Evolutionary conservation across 139 green algal genomes (phyloP).

Genomic region (Chlorella sp.): DNA sequence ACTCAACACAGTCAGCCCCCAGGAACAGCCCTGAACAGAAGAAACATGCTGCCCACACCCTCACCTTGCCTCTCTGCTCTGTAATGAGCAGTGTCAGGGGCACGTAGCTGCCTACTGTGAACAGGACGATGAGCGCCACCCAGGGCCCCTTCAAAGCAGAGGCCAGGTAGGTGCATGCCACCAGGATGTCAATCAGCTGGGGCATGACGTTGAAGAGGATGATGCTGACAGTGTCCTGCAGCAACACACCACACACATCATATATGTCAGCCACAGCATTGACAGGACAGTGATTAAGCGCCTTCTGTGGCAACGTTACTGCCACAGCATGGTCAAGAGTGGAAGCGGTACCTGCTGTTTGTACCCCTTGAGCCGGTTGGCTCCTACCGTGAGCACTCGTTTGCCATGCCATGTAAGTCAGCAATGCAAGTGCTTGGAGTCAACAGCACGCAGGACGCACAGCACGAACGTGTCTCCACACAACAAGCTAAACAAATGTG

Average conservation of each 20-base stretch:
- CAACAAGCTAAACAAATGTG: too few species aligned
- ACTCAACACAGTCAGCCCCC: too few species aligned
- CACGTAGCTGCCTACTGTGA: slow-evolving; percentile 72
- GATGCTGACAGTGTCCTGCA: slow-evolving; percentile 55
- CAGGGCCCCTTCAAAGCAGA: slow-evolving; percentile 38
- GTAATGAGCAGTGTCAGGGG: slow-evolving; percentile 72
- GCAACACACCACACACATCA: neutral
- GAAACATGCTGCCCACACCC: too few species aligned
- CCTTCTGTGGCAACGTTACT: neutral
- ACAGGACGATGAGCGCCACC: slow-evolving; percentile 65
- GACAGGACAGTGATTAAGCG: neutral
- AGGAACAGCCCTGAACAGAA: too few species aligned
- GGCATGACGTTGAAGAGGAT: slow-evolving; percentile 73
- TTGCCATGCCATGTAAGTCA: neutral
- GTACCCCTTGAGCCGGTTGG: neutral
- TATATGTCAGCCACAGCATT: too few species aligned
- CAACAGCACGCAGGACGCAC: neutral
- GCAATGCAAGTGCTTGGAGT: neutral
- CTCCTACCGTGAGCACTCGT: neutral
- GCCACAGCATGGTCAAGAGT: neutral
- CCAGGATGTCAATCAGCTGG: slow-evolving; percentile 59
- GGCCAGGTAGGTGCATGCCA: slow-evolving; percentile 51
- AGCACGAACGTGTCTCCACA: neutral
- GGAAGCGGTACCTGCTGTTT: neutral
- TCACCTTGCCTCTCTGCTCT: slow-evolving; percentile 69